Conservation (phyloP, 306 rosid genomes). For the Rosa rugosa region DNA sequence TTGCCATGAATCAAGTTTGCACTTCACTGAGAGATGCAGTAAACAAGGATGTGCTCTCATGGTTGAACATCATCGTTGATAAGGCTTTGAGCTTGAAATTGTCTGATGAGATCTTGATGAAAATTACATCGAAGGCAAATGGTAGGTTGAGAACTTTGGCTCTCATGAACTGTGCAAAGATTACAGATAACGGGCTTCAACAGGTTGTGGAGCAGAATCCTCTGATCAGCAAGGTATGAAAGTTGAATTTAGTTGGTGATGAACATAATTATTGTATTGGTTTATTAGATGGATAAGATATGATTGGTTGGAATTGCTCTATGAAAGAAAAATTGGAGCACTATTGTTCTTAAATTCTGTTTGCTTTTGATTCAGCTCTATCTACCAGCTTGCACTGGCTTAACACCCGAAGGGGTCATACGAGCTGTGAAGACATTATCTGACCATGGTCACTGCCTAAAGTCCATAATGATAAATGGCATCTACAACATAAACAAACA, state of each 20-base stretch:
- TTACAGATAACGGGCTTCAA: slow-evolving; percentile 70
- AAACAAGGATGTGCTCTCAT: slow-evolving; percentile 55
- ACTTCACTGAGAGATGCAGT: slow-evolving; percentile 57
- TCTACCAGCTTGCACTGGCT: slow-evolving; percentile 71
- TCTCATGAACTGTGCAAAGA: slow-evolving; percentile 50
- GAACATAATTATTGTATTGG: background rate
- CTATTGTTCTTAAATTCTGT: background rate
- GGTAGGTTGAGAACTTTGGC: slow-evolving; percentile 59
- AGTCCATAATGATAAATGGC: slow-evolving; percentile 57
- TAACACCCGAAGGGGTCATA: slow-evolving; percentile 73
- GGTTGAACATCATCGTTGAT: slow-evolving; percentile 59
- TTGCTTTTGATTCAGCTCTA: slow-evolving; percentile 53
- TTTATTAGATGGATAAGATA: slow-evolving; percentile 25
- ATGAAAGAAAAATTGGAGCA: background rate
- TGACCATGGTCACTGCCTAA: slow-evolving; percentile 46
- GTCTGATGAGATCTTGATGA: slow-evolving; percentile 41
- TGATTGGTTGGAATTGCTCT: slow-evolving; percentile 16
- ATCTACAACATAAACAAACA: slow-evolving; percentile 58
- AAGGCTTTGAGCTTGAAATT: slow-evolving; percentile 51
- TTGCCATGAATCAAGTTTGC: slow-evolving; percentile 61
- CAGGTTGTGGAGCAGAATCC: slow-evolving; percentile 53
- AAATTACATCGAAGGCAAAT: slow-evolving; percentile 56
- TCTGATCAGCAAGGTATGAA: slow-evolving; percentile 55
- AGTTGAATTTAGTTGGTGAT: background rate
- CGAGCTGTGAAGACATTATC: slow-evolving; percentile 56